Base-by-base conservation (phyloP, 1,284 basidiomycete genomes). In the Chondrostereum purpureum region DNA sequence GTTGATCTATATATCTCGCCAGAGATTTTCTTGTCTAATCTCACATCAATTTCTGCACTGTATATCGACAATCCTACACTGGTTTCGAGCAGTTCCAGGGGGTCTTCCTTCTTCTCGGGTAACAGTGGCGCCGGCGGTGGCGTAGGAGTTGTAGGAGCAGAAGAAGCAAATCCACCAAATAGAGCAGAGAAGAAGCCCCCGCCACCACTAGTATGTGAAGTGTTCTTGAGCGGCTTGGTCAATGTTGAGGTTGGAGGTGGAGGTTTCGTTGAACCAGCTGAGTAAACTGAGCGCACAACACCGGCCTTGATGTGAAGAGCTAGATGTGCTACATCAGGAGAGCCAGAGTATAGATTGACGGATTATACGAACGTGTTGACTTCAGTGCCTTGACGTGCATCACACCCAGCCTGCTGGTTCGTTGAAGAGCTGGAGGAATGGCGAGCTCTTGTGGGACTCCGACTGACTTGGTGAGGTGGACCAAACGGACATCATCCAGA, bases 1-100 rank as follows among this genome's bases (percentile, higher is more conserved):
- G 94, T 99, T 6, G 92, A 91, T 42, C 95, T 75, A 55, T 92
- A 78, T 23, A 99, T 73, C 61, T 98, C 95, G 2, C 73, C 62
- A 1, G 77, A 75, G 51, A 93, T 78, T 50, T 88, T 83, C 50
- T 78, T 72, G 49, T 86, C 81, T 2, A 94, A 68, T 14, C 71
- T 74, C 16, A 96, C 88, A 47, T 77, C 75, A 33, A 95, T 75
- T 39, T 89, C 80, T 0, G 89, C 92, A 18, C 88, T 82, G 56
- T 89, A 94, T 22, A 95, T 81, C 1, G 88, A 81, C 27, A 98
- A 69, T 13, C 82, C 75, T 16, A 97, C 84, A 44, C 72, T 80
- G 1, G 83, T 79, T 23, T 77, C 70, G 23, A 78, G 72, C 20
- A 81, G 55, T 22, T 75, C 71, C 3, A 73, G 62, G 2, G 78